phyloP scores from a whole-genome alignment of 2,329 filamentous ascomycete genomes.

The Botryotinia globosa region DNA sequence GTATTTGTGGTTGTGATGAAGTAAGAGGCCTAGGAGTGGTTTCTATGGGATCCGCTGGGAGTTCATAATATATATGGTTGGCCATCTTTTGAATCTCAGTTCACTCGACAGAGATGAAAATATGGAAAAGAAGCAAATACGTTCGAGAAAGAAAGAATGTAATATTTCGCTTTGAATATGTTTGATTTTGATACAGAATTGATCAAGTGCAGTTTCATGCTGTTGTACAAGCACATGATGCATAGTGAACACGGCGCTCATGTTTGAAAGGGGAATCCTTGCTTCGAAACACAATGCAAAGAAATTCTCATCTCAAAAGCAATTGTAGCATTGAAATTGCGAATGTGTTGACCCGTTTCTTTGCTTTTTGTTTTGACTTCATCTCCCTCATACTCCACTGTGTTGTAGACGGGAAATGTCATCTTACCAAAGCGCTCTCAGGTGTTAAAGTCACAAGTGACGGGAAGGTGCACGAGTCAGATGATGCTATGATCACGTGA shows the following conservation, averaged over 20 bases:
- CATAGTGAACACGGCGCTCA: conserved; percentile 11
- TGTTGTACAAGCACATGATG: conserved; percentile 12
- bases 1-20: not conserved
- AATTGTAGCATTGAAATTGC: not conserved
- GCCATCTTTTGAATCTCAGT: not conserved
- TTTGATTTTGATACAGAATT: conserved; percentile 5
- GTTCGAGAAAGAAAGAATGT: not conserved
- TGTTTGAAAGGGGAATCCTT: conserved; percentile 11
- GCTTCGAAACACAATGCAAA: conserved; percentile 15
- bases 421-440: not conserved
- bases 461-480: not conserved
- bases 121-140: not conserved
- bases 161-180: not conserved
- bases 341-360: not conserved
- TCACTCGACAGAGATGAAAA: not conserved
- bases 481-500: not conserved
- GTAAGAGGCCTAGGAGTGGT: not conserved
- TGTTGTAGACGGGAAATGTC: too few relatives aligned
- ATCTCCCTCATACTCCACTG: not conserved
- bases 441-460: not conserved
- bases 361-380: not conserved
- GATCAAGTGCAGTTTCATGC: conserved; percentile 6
- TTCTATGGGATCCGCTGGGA: conserved; percentile 12
- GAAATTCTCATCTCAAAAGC: conserved; percentile 5
- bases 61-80: conserved; percentile 5